These are phyloP conservation scores for Hortiboletus campestris DNA, from an alignment of 768 basidiomycete genomes.

Conservation along the genomic window DNA sequence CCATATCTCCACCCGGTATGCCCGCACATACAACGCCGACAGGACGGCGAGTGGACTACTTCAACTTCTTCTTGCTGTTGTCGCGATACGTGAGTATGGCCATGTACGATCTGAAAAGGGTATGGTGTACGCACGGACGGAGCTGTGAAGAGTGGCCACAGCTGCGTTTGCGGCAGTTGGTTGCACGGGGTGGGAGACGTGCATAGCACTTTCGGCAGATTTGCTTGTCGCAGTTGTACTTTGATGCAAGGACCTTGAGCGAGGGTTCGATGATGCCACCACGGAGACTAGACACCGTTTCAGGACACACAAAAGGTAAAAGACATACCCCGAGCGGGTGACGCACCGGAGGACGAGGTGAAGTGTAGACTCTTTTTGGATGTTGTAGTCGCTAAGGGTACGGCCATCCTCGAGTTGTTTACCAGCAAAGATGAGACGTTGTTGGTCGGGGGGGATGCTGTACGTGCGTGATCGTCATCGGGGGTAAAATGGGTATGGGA, in stretches of 20 bases:
- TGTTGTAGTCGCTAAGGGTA: slow-evolving; percentile 95
- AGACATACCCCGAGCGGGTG: background rate
- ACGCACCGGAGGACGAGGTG: slow-evolving; percentile 92
- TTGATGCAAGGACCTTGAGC: slow-evolving; percentile 92
- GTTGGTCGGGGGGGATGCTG: slow-evolving; percentile 28
- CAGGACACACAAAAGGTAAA: background rate
- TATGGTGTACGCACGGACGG: slow-evolving; percentile 66
- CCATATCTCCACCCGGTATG: slow-evolving; percentile 6
- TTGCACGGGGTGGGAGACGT: slow-evolving; percentile 97
- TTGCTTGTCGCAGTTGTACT: slow-evolving; percentile 99
- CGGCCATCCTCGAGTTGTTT: slow-evolving; percentile 99
- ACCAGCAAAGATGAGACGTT: slow-evolving; percentile 61
- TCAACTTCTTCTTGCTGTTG: slow-evolving; percentile 90
- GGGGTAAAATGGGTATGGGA: background rate
- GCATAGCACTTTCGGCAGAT: slow-evolving; percentile 99
- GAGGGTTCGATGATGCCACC: slow-evolving; percentile 99
- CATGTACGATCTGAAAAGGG: background rate
- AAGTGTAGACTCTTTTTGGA: slow-evolving; percentile 97
- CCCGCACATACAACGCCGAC: background rate
- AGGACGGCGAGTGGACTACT: slow-evolving; percentile 50
- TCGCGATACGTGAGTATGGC: background rate
- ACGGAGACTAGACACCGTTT: slow-evolving; percentile 12
- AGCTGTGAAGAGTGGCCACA: slow-evolving; percentile 91
- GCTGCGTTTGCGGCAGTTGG: slow-evolving; percentile 96
- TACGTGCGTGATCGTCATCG: slow-evolving; percentile 30